Evolutionary conservation across 345 rosid species (phyloP).

Genomic region (Salix viminalis): DNA sequence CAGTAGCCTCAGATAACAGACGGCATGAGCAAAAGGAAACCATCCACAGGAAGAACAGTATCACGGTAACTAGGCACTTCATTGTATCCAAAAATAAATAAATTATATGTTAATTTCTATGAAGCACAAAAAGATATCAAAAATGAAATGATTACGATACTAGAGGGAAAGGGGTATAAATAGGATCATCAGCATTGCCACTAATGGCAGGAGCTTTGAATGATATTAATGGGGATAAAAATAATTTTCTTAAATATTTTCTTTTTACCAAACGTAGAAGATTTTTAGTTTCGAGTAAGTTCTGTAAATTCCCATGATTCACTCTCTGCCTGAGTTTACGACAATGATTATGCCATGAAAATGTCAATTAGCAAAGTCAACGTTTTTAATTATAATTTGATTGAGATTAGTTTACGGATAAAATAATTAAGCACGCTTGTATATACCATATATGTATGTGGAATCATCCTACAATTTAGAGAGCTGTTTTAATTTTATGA

Average conservation of each 20-base stretch:
- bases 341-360: background rate
- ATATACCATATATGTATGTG: too few species aligned
- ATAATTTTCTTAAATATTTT: background rate
- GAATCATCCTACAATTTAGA: too few species aligned
- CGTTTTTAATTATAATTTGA: background rate
- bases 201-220: background rate
- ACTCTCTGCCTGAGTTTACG: background rate
- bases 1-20: background rate
- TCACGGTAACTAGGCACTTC: too few species aligned
- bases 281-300: background rate
- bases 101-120: too few species aligned
- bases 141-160: background rate
- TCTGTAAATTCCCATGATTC: background rate
- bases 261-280: background rate
- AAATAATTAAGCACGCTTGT: too few species aligned
- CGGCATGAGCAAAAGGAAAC: too few species aligned
- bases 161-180: background rate
- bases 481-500: too few species aligned
- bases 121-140: too few species aligned
- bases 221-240: too few species aligned
- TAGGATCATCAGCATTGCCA: background rate
- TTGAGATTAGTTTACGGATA: too few species aligned
- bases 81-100: too few species aligned
- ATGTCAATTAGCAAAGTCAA: background rate
- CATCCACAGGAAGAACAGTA: too few species aligned